These are phyloP conservation scores for Scytalidium lignicola DNA, from an alignment of 2,329 filamentous ascomycete species.

Conservation along the genomic window DNA sequence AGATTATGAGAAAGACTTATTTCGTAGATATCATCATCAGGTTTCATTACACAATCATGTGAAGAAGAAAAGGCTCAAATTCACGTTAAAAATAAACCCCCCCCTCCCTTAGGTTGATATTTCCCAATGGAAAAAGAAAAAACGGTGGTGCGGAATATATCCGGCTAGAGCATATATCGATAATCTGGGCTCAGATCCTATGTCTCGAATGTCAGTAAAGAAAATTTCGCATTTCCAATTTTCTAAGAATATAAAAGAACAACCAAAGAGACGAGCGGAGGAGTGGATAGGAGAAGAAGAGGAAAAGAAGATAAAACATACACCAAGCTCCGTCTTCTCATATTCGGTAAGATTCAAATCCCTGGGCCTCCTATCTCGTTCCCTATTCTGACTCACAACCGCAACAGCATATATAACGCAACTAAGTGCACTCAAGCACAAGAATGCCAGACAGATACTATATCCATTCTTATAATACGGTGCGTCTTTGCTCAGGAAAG, in stretches of 20 bases:
- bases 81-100: no score
- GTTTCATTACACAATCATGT: no score
- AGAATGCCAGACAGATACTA: slow-evolving; percentile 70
- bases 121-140: no score
- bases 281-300: no score
- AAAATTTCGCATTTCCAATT: not conserved
- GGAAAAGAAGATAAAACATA: slow-evolving; percentile 26
- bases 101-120: no score
- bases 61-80: no score
- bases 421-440: slow-evolving; percentile 58
- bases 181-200: slow-evolving; percentile 29
- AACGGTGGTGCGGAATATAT: no score
- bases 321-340: slow-evolving; percentile 48
- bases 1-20: no score
- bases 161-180: slow-evolving; percentile 26
- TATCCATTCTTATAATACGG: slow-evolving; percentile 70
- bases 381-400: slow-evolving; percentile 56
- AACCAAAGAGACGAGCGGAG: no score
- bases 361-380: slow-evolving; percentile 42
- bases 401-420: slow-evolving; percentile 56
- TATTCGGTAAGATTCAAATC: slow-evolving; percentile 51
- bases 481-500: slow-evolving; percentile 61
- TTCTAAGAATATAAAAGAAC: not conserved
- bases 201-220: slow-evolving; percentile 7
- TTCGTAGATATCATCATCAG: no score